These are phyloP conservation scores for Lodderomyces jiufengensis DNA, from an alignment of 1,139 yeast genomes.

Conservation along the genomic window DNA sequence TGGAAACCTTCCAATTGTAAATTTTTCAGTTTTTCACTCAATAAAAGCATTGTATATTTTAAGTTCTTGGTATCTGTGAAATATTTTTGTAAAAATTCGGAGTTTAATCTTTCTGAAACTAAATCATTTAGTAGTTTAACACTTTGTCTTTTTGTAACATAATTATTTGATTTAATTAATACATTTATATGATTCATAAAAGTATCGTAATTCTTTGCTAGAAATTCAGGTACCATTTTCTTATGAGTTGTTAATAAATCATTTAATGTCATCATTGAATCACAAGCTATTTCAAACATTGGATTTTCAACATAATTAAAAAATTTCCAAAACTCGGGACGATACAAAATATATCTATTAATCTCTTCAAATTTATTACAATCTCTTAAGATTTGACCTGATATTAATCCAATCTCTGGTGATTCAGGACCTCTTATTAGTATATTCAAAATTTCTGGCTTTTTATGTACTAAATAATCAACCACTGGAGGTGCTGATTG, in stretches of 20 bases:
- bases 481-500: slow-evolving; percentile 64
- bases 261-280: slow-evolving; percentile 73
- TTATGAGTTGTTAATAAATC: slow-evolving; percentile 71
- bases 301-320: slow-evolving; percentile 74
- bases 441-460: slow-evolving; percentile 60
- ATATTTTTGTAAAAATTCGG: slow-evolving; percentile 67
- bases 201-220: slow-evolving; percentile 48
- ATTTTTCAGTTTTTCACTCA: slow-evolving; percentile 86
- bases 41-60: slow-evolving; percentile 77
- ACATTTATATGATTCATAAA: slow-evolving; percentile 65
- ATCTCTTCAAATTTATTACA: slow-evolving; percentile 78
- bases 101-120: slow-evolving; percentile 72
- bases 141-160: slow-evolving; percentile 90
- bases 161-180: slow-evolving; percentile 71
- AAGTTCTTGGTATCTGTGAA: slow-evolving; percentile 79
- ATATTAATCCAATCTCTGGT: slow-evolving; percentile 67
- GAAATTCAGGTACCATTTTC: slow-evolving; percentile 65
- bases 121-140: slow-evolving; percentile 73
- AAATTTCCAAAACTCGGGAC: slow-evolving; percentile 71
- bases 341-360: slow-evolving; percentile 52
- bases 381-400: slow-evolving; percentile 81
- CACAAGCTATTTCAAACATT: slow-evolving; percentile 87
- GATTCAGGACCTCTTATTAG: slow-evolving; percentile 70
- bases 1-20: slow-evolving; percentile 89
- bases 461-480: slow-evolving; percentile 62